Base-by-base conservation (phyloP, 2,329 filamentous ascomycete species). In the Cordyceps cicadae region DNA sequence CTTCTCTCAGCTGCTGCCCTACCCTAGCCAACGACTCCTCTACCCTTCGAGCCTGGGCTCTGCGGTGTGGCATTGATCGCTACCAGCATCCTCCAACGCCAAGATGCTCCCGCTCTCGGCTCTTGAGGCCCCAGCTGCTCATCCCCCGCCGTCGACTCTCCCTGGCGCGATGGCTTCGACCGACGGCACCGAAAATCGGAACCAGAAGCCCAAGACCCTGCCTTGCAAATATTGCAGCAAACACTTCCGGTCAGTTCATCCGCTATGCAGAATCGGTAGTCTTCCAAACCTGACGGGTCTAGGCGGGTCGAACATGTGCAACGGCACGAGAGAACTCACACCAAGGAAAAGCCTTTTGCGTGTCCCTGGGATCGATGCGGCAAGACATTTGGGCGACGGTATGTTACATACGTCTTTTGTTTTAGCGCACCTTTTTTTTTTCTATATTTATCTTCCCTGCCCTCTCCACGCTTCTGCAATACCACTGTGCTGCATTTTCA, bases 221-320 rank as follows among this genome's bases (percentile, higher is more conserved):
- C 83, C 82, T 61, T 86, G 83, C 77, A 82, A 82, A 68, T 85
- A 83, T 68, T 86, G 83, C 71, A 82, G 78, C 72, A 85, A 85
- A 68, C 77, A 79, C 63, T 86, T 86, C 71, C 80, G 82, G 82
- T 85, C 43, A 54, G 57, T 56, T 46, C 19, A 19, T 52, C 46
- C 57, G 39, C 19, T 32, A 32, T 49, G 49, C 48, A 41, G 37
- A 24, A n/a, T 29, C 58, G 34, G 26, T 19, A 14, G 12, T 14
- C 39, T 55, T 54, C 43, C 17, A 46, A 21, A n/a, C 51, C 43
- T 52, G 43, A 41, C 51, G 11, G 8, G 21, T 45, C 39, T 72
- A 85, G 83, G 70, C 82, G 83, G 67, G 82, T 86, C 66, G 83
- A 86, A 71, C 83, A 86, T 72, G 81, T 86, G 58, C 82, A 86